Base-by-base conservation (phyloP, 2,329 filamentous ascomycete genomes). In the Neoascochyta sp. region DNA sequence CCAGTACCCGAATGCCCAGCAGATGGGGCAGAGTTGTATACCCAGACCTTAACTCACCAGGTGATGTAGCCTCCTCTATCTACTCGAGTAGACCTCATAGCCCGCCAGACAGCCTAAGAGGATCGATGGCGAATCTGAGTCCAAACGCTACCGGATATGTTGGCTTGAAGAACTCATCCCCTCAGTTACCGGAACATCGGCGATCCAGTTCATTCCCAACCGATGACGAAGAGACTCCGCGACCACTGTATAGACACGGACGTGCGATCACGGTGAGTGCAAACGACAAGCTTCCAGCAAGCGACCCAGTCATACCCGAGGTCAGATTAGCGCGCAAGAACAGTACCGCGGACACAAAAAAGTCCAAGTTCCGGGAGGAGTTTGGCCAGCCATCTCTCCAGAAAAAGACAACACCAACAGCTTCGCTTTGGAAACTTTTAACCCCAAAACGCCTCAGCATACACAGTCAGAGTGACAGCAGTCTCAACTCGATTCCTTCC, bases 31-130 rank as follows among this genome's bases (percentile, higher is more conserved):
- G 47, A 16, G 57, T 65, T 3, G 17, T 63, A 4, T 18, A 37
- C 2, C 21, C 32, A 4, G 41, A 47, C 9, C 23, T 22, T 15
- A 37, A 45, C 22, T 24, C 40, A 12, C 38, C 31, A 22, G 27
- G 31, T 14, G 47, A 53, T 32, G 31, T 44, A n/a, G 43, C 44
- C 10, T 68, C 65, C 0, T 68, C 65, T 0, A 48, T 66, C 11
- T 68, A 68, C 23, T 64, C 61, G 2, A 57, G 56, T 16, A 41
- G 65, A 43, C 54, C 63, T 20, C 43, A 64, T 7, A 65, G 63
- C 28, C 54, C 56, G n/a, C 50, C 41, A 9, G 55, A 54, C 7
- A 61, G 56, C 29, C 49, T 45, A 29, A 43, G 39, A 32, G 52
- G 40, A 7, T 53, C 50, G 26, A 41, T 48, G 31, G 27, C 43